Base-by-base conservation (phyloP, 140 eudicot species). In the Bidens hawaiensis region DNA sequence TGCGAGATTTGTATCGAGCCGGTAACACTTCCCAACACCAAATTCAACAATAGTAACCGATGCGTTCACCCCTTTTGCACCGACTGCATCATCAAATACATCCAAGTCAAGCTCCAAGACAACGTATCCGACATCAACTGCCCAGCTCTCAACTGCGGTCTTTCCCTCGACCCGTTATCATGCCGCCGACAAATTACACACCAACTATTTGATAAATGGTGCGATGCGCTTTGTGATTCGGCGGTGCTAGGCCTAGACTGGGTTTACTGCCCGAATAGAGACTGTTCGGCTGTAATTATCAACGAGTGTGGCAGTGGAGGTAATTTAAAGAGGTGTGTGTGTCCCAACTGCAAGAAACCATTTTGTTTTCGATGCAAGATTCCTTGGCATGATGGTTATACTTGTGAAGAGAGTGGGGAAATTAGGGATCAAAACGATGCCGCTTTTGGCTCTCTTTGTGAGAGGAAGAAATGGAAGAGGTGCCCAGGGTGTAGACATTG, bases 111-210 rank as follows among this genome's bases (percentile, higher is more conserved):
- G 12, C 38, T 53, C 33, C 21, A 53, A 14, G 45, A 30, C 25
- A 56, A 56, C 24, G 43, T 16, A 56, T 56, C 62, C 6, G 15
- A 56, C 62, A 56, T 56, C 62, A 27, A 56, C 15, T 56, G 62
- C 23, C 62, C 62, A 30, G 14, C 62, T 28, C 42, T 56, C 22
- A 56, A 24, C 8, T 56, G 62, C 3, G 62, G 16, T 30, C 62
- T 15, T 7, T 56, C 45, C 3, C 41, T 56, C 13, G 62, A 56
- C 2, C 62, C 41, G 6, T 30, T 56, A 15, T 56, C 62, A 26
- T 56, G 45, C 25, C 62, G 62, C 24, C 62, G 43, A 3, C 15
- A 30, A 10, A 56, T 56, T 16, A 4, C 43, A 30, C 42, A 3
- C 13, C 62, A 56, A 30, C 25, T 56, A 7, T 56, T 56, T 30